phyloP scores from a whole-genome alignment of 2,329 filamentous ascomycete species.

The Colletotrichum truncatum region DNA sequence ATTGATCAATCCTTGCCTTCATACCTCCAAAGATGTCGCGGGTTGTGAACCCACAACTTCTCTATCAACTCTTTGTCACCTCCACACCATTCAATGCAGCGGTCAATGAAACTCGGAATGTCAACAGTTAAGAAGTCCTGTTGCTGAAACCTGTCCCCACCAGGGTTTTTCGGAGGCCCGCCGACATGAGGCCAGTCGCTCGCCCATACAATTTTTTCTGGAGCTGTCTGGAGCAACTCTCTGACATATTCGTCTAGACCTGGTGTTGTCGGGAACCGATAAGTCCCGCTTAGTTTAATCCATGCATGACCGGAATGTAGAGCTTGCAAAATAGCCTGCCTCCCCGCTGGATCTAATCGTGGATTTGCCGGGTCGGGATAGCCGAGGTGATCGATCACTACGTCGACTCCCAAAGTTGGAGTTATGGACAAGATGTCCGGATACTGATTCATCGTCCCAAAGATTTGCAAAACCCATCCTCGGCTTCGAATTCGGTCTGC shows the following conservation, averaged over 20 bases:
- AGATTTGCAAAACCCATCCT: background rate
- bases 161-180: background rate
- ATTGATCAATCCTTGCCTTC: background rate
- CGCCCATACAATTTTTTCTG: slow-evolving; percentile 15
- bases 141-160: background rate
- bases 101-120: background rate
- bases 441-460: background rate
- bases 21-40: background rate
- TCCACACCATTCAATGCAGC: background rate
- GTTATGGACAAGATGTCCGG: background rate
- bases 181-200: slow-evolving; percentile 25
- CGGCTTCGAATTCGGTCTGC: background rate
- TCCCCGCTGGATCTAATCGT: background rate
- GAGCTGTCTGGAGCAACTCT: background rate
- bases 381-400: background rate
- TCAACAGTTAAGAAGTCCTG: slow-evolving; percentile 2
- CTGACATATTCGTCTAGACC: background rate
- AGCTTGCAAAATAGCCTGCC: background rate
- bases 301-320: background rate
- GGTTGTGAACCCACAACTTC: slow-evolving; percentile 1
- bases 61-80: background rate
- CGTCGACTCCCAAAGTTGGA: background rate
- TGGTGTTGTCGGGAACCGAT: background rate
- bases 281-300: slow-evolving; percentile 2
- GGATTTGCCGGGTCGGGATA: slow-evolving; percentile 4